A percentile compares a stretch with the other conserved stretches of the same genome.
Evolutionary conservation across 192 early-diverging fungal species (phyloP).

Genomic region (Podila clonocystis): DNA sequence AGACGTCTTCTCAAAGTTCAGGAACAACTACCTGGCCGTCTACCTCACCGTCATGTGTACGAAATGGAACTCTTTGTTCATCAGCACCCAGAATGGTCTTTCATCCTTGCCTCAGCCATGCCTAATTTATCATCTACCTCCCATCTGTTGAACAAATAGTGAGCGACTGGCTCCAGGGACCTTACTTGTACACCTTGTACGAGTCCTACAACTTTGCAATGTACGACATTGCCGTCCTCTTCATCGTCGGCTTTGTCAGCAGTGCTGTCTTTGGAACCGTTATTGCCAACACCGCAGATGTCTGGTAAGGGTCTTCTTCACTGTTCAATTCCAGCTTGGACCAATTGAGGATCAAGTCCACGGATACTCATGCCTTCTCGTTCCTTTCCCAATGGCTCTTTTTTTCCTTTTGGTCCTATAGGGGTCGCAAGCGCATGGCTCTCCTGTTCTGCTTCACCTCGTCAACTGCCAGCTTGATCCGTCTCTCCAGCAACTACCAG

Average conservation of each 20-base stretch:
- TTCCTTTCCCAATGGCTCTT: background rate
- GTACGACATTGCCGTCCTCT: conserved; percentile 70
- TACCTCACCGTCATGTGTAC: conserved; percentile 64
- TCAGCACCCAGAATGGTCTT: too few species aligned
- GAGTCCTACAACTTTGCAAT: conserved; percentile 64
- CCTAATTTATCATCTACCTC: background rate
- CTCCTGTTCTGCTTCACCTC: conserved; percentile 63
- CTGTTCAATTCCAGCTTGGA: background rate
- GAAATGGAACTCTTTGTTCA: background rate
- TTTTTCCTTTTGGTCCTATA: conserved; percentile 13
- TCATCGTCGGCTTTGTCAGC: conserved; percentile 77
- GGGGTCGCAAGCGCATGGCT: conserved; percentile 59
- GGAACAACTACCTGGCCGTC: conserved; percentile 63
- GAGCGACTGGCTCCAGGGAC: conserved; percentile 67
- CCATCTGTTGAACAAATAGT: conserved; percentile 11
- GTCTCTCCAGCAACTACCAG: conserved; percentile 49
- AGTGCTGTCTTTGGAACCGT: conserved; percentile 77
- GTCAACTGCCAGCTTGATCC: conserved; percentile 47
- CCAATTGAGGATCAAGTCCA: background rate
- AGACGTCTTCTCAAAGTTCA: conserved; percentile 52
- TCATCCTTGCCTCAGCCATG: background rate
- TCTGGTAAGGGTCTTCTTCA: conserved; percentile 56
- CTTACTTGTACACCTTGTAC: conserved; percentile 77
- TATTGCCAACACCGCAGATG: conserved; percentile 76
- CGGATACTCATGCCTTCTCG: background rate